Evolutionary conservation across 495 filamentous ascomycete genomes (phyloP).

Genomic region (Podospora australis): DNA sequence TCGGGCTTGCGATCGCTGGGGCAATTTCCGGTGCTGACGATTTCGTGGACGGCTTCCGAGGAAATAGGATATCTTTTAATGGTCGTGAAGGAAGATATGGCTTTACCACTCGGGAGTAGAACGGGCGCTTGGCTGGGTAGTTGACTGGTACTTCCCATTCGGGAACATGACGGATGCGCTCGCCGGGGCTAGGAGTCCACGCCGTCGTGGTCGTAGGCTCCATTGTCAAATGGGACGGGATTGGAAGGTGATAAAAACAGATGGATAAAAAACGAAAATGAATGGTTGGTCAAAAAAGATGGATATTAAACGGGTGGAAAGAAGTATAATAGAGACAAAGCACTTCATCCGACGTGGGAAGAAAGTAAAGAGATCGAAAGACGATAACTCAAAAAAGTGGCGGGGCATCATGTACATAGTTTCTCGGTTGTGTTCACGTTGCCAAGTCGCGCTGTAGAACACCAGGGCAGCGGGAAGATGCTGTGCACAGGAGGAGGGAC

Average conservation of each 20-base stretch:
- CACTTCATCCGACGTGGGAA: too few relatives aligned
- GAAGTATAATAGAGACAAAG: background rate
- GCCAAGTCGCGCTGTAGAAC: too few relatives aligned
- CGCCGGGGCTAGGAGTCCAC: background rate
- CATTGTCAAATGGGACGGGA: background rate
- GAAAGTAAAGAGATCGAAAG: too few relatives aligned
- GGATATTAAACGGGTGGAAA: background rate
- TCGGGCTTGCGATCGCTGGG: background rate
- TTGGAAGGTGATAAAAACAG: background rate
- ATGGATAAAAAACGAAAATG: background rate
- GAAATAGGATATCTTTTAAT: background rate
- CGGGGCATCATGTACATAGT: too few relatives aligned
- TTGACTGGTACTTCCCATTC: slow-evolving; percentile 4
- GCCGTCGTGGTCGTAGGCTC: background rate
- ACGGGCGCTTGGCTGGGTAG: background rate
- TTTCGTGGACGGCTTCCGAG: background rate
- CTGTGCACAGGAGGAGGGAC: too few relatives aligned
- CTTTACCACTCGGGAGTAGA: background rate
- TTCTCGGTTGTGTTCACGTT: too few relatives aligned
- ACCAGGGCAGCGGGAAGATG: too few relatives aligned
- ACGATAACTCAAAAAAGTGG: too few relatives aligned
- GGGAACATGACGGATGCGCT: slow-evolving; percentile 2
- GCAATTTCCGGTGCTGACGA: background rate
- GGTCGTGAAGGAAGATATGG: background rate
- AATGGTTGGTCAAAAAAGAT: background rate